Conservation (phyloP, 2,329 filamentous ascomycete genomes). For the Pezicula radicicola region DNA sequence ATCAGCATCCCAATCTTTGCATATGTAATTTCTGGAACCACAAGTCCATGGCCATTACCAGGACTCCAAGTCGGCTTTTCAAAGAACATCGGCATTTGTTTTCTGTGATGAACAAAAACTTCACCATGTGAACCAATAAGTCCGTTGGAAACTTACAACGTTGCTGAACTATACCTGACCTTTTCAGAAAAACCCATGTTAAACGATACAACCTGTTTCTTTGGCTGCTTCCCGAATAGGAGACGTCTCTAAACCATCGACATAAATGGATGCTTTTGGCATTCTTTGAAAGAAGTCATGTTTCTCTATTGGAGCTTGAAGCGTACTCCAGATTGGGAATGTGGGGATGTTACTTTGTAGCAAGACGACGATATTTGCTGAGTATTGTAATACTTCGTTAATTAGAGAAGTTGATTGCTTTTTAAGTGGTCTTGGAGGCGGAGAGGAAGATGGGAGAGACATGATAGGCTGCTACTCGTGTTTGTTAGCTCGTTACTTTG, state of each 20-base stretch:
- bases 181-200: slow-evolving; percentile 50
- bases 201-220: slow-evolving; percentile 33
- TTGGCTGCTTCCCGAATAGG: slow-evolving; percentile 37
- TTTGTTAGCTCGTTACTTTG: too few species aligned
- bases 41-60: slow-evolving; percentile 48
- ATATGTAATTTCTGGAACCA: slow-evolving; percentile 39
- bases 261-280: slow-evolving; percentile 39
- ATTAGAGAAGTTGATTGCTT: slow-evolving; percentile 40
- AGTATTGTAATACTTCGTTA: slow-evolving; percentile 36
- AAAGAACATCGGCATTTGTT: slow-evolving; percentile 53
- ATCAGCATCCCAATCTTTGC: slow-evolving; percentile 49
- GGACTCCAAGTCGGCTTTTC: slow-evolving; percentile 53
- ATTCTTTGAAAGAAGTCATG: slow-evolving; percentile 47
- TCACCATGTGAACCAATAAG: slow-evolving; percentile 41
- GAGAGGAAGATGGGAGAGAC: slow-evolving; percentile 44
- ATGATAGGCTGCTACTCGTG: slow-evolving; percentile 30
- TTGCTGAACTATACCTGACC: slow-evolving; percentile 37
- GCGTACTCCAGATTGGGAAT: slow-evolving; percentile 49
- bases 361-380: slow-evolving; percentile 49
- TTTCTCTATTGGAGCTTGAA: slow-evolving; percentile 45
- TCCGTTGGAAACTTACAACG: slow-evolving; percentile 49
- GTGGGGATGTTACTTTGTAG: slow-evolving; percentile 51
- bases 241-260: slow-evolving; percentile 42
- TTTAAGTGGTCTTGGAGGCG: slow-evolving; percentile 41
- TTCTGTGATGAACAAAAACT: slow-evolving; percentile 48